Evolutionary conservation across 495 filamentous ascomycete species (phyloP), one percentile per base, ranked within the genome.

Genomic region (Echria macrotheca): DNA sequence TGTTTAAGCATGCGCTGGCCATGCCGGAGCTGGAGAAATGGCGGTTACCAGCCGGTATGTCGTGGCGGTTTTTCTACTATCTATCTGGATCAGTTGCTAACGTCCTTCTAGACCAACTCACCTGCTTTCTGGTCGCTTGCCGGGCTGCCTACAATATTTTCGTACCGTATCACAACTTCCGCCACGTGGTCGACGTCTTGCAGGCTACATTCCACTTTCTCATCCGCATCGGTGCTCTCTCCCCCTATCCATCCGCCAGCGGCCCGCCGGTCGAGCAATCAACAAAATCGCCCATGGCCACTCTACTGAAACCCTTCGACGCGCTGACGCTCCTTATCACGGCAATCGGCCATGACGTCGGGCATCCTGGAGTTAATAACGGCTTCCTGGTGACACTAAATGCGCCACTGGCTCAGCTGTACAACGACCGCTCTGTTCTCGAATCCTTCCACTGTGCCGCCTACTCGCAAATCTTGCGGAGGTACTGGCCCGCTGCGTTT

Each of bases 141-240:
- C 83, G 88, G 42, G 80, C 81, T 38, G 85, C 94, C 12, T 97
- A 98, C 69, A 96, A 96, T 60, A 81, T 78, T 41, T 95, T 95
- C 64, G 89, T 98, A 29, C 86, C 91, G n/a, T 98, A 97, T 60
- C 93, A 98, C 69, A 98, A 98, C 64, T 98, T 96, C 66, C 88
- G 93, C 40, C 93, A 98, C 65, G 93, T 94, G 5, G 82, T 93
- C 43, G 93, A 98, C 71, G 93, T 98, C 31, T 75, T 96, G 57
- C 93, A 98, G 68, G 94, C 93, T 3, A 76, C 86, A 31, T 98
- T 96, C 66, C 83, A 84, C 68, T 95, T 96, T 59, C 75, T 98
- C n/a, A 72, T 96, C 43, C 78, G 80, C 36, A 83, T 96, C 36
- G 86, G 86, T 32, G 79, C 82, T 5, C 68, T 96, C 38, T 87